A percentile compares a stretch with the other conserved stretches of the same genome.
phyloP scores from a whole-genome alignment of 192 early-diverging fungal species.

The Coemansia nantahalensis region DNA sequence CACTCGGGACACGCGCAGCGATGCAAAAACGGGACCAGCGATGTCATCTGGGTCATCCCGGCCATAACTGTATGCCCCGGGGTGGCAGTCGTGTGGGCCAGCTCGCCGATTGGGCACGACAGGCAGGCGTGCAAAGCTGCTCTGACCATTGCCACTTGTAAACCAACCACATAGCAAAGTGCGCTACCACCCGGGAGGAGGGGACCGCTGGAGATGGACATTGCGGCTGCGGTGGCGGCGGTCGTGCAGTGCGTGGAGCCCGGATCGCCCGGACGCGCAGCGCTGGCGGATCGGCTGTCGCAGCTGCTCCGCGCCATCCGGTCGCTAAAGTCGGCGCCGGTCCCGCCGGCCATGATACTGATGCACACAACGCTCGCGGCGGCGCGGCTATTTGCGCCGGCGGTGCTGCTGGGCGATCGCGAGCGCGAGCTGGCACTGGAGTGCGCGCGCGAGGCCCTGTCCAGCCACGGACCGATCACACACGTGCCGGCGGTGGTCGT shows the following conservation, averaged over 20 bases:
- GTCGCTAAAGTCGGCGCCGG: conserved; percentile 12
- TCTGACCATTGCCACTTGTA: no score
- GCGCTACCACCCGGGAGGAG: no score
- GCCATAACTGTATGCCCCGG: no score
- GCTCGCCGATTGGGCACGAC: no score
- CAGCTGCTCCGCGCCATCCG: conserved; percentile 8
- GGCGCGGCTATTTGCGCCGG: conserved; percentile 10
- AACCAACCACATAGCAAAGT: no score
- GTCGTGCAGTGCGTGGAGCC: conserved; percentile 11
- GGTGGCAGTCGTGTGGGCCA: no score
- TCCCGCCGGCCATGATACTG: conserved; percentile 24
- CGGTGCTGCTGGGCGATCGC: conserved; percentile 11
- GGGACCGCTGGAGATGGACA: conserved; percentile 35
- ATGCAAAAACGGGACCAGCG: no score
- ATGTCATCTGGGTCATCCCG: no score
- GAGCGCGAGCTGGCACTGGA: conserved; percentile 28
- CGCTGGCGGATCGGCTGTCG: conserved; percentile 7
- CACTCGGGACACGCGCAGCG: no score
- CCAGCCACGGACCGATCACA: conserved; percentile 6
- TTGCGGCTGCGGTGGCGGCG: conserved; percentile 10
- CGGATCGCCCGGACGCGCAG: conserved; percentile 5
- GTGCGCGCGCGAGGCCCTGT: conserved; percentile 15
- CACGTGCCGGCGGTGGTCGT: conserved; percentile 27
- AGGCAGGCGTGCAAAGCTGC: no score
- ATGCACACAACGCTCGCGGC: conserved; percentile 22